A percentile compares a stretch with the other conserved stretches of the same genome.
phyloP scores from a whole-genome alignment of 352 stramenopile genomes.

The Pythium phragmiticola region DNA sequence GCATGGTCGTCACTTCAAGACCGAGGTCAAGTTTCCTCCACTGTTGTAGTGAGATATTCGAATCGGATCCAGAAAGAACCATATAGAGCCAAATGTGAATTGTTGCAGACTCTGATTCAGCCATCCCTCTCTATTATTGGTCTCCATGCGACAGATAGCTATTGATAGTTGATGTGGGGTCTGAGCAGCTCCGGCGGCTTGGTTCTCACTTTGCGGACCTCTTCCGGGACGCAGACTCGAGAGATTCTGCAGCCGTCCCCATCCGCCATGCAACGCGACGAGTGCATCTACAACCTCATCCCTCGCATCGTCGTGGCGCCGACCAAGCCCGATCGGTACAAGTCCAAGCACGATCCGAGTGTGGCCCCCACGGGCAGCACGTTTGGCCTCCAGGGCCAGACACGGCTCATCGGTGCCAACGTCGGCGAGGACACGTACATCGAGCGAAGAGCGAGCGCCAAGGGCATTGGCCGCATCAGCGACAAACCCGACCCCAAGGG shows the following conservation, averaged over 20 bases:
- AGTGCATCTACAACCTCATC: constrained; percentile 93
- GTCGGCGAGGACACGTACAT: constrained; percentile 42
- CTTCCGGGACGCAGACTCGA: neutral
- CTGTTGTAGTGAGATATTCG: constrained; percentile 9
- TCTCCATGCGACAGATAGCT: neutral
- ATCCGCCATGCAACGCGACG: constrained; percentile 71
- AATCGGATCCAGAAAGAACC: neutral
- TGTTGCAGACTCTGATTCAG: neutral
- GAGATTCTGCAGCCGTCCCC: neutral
- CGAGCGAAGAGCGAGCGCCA: constrained; percentile 53
- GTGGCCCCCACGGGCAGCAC: constrained; percentile 83
- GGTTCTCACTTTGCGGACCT: neutral
- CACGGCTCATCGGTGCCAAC: constrained; percentile 66
- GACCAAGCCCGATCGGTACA: constrained; percentile 85
- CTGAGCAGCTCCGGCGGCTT: neutral
- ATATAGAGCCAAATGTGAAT: constrained; percentile 1
- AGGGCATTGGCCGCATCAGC: constrained; percentile 58
- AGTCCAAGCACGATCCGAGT: constrained; percentile 86
- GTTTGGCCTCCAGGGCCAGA: constrained; percentile 80
- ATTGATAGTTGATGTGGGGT: constrained; percentile 11
- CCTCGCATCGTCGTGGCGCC: constrained; percentile 59
- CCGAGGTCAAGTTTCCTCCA: constrained; percentile 25
- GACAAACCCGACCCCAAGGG: constrained; percentile 67
- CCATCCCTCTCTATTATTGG: neutral
- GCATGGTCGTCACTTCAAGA: constrained; percentile 25